Evolutionary conservation across 805 yeast genomes (phyloP), one percentile per base, ranked within the genome.

Genomic region (Nakazawaea sp.): DNA sequence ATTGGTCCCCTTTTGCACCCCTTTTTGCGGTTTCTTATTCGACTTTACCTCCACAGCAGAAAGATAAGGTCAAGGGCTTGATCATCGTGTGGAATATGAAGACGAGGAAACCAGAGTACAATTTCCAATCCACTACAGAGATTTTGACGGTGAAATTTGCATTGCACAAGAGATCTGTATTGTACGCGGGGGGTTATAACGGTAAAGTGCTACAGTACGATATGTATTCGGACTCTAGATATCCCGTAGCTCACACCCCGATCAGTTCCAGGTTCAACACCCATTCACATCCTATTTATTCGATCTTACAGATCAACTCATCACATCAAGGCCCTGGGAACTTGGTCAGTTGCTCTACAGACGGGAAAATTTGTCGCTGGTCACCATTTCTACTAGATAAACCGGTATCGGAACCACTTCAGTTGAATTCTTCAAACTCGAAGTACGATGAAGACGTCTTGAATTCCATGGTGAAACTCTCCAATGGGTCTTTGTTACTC

Each of bases 191-290:
- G 0, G 47, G 62, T 21, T 43, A 43, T 4, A 58, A 59, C 42
- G 72, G 72, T 1, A 54, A 52, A 24, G 38, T 66, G 2, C 61
- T 57, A 9, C 51, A 62, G 27, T 66, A 68, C 68, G 68, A 66
- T 37, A 43, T 64, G n/a, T 27, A n/a, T 4, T 24, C 38, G 1
- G 24, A 13, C 10, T 31, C 38, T 4, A 24, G 29, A 15, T 17
- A 13, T 12, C 38, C 43, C n/a, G 20, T 36, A 9, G 19, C 33
- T 2, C 35, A 36, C 24, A 26, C 38, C 4, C 37, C 40, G 5
- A 27, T 36, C 19, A 27, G 32, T n/a, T 20, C 28, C 6, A 27
- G 33, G 13, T 15, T 27, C 4, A 28, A 39, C 13, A 34, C 42
- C 2, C 43, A 40, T 36, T 32, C 43, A 3, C 38, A 36, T 29